These are phyloP conservation scores for Paraphoma sp. DNA, from an alignment of 2,329 filamentous ascomycete genomes.

Conservation along the genomic window DNA sequence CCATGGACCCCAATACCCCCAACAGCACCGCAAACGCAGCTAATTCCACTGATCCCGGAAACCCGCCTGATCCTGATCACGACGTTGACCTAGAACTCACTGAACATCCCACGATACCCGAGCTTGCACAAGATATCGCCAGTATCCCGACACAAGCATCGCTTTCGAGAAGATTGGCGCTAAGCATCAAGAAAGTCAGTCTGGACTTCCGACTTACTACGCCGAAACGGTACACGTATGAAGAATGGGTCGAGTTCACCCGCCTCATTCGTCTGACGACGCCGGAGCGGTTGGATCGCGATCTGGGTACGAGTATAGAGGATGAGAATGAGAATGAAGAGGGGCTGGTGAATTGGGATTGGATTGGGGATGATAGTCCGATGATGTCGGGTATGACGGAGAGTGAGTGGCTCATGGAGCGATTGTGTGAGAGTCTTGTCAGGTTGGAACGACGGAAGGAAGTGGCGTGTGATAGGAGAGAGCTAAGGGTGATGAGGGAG, in stretches of 20 bases:
- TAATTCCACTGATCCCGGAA: not conserved
- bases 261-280: conserved; percentile 69
- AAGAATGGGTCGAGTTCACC: conserved; percentile 87
- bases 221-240: conserved; percentile 74
- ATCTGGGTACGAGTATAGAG: conserved; percentile 8
- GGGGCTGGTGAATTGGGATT: conserved; percentile 72
- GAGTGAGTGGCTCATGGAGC: conserved; percentile 71
- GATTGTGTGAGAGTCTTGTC: conserved; percentile 69
- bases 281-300: conserved; percentile 16
- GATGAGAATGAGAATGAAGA: conserved; percentile 61
- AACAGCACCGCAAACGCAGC: conserved; percentile 15
- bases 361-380: conserved; percentile 73
- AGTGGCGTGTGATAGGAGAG: conserved; percentile 1
- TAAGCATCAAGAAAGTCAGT: conserved; percentile 72
- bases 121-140: conserved; percentile 21
- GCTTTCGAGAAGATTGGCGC: conserved; percentile 67
- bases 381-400: conserved; percentile 69
- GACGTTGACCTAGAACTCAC: conserved; percentile 15
- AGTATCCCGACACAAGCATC: conserved; percentile 52
- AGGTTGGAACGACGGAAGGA: conserved; percentile 38
- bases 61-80: conserved; percentile 21
- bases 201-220: conserved; percentile 66
- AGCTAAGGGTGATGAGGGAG: not conserved
- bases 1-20: conserved; percentile 43
- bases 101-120: conserved; percentile 9